Evolutionary conservation across 176 grass and related monocot genomes (phyloP), one percentile per base, ranked within the genome.

Genomic region (Elymus sibiricus): DNA sequence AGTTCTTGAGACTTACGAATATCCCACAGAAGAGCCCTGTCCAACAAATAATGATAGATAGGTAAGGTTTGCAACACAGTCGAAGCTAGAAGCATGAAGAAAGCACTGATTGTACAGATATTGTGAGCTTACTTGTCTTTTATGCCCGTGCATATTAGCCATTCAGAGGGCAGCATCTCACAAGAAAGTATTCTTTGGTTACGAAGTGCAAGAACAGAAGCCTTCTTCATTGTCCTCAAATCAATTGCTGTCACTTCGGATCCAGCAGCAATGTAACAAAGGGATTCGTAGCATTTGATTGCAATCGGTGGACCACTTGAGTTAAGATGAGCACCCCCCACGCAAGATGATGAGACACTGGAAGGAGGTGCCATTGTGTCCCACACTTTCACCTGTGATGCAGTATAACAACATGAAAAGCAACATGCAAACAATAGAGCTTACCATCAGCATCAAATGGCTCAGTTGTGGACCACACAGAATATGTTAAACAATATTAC

Each of bases 21-120:
- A 82, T 98, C 96, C 93, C 96, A 95, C 38, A 94, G 70, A 77
- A 98, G 89, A 85, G 90, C 89, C 93, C 95, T 95, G 83, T 6
- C 61, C 70, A 53, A 70, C n/a, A 60, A 86, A 84, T 19, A 79
- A 70, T 29, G 32, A 80, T 69, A 47, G 32, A 55, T 9, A 78
- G 61, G 51, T 83, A 71, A 77, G 8, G 16, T 79, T 82, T 15
- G 22, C 19, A 4, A 49, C 17, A 32, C 59, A 83, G 38, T 32
- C 0, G 2, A 87, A 55, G 25, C 43, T 63, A 63, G 37, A 77
- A 67, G 72, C 16, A 77, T n/a, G 43, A 43, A 26, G 67, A 71
- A 86, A 49, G 7, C 38, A 68, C 62, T 79, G 31, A 19, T 35
- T 21, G 55, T 39, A 76, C 27, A 34, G 11, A 89, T 39, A 79